A percentile compares a stretch with the other conserved stretches of the same genome.
phyloP scores from a whole-genome alignment of 2,329 filamentous ascomycete species.

The Fusarium subtropicale region DNA sequence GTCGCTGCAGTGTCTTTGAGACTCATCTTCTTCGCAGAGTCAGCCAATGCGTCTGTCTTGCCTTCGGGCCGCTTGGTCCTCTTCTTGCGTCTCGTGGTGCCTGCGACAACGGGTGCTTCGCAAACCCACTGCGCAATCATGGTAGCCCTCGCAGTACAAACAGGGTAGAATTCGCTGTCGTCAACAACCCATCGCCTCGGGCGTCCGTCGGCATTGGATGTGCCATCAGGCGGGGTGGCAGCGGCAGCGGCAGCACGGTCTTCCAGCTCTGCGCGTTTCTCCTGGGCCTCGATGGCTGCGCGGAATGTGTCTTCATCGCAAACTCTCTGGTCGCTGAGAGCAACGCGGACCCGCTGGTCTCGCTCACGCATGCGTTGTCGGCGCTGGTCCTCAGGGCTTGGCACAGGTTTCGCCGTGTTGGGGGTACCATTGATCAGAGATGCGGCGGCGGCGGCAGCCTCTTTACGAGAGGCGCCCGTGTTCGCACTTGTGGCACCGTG shows the following conservation, averaged over 20 bases:
- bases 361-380: constrained; percentile 71
- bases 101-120: constrained; percentile 62
- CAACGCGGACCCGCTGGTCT: constrained; percentile 74
- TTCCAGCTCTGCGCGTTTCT: constrained; percentile 65
- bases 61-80: constrained; percentile 43
- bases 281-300: constrained; percentile 70
- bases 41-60: constrained; percentile 19
- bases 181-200: constrained; percentile 71
- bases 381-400: constrained; percentile 60
- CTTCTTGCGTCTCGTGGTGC: constrained; percentile 56
- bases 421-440: constrained; percentile 33
- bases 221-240: neutral
- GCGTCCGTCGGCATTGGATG: neutral
- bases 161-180: constrained; percentile 75
- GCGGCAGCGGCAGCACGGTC: constrained; percentile 6
- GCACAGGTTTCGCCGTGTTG: constrained; percentile 44
- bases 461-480: constrained; percentile 11
- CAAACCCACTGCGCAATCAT: constrained; percentile 77
- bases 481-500: constrained; percentile 1
- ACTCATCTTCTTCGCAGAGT: constrained; percentile 21
- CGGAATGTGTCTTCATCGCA: constrained; percentile 75
- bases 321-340: constrained; percentile 74
- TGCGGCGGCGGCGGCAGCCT: constrained; percentile 42
- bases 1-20: constrained; percentile 11
- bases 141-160: constrained; percentile 76